Conservation (phyloP, 2,329 filamentous ascomycete species). For the Daldinia sp. region DNA sequence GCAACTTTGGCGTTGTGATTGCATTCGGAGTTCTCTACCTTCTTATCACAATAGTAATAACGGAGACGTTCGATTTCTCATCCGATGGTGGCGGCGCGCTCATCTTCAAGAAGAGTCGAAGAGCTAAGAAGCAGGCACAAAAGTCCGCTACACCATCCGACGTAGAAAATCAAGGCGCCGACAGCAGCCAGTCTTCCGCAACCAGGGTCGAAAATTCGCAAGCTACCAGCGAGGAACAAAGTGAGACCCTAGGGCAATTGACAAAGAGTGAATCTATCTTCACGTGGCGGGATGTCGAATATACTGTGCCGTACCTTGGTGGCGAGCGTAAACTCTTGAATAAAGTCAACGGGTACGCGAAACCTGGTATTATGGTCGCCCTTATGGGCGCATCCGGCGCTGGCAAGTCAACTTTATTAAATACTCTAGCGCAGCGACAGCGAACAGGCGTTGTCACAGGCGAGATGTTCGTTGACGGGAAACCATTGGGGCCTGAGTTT, state of each 20-base stretch:
- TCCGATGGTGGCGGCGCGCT: slow-evolving; percentile 74
- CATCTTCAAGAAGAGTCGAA: slow-evolving; percentile 77
- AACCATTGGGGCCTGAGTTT: slow-evolving; percentile 70
- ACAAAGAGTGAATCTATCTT: slow-evolving; percentile 73
- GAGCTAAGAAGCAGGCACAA: slow-evolving; percentile 65
- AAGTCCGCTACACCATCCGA: slow-evolving; percentile 61
- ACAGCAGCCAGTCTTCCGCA: slow-evolving; percentile 46
- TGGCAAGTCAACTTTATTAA: slow-evolving; percentile 85
- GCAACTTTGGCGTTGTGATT: slow-evolving; percentile 83
- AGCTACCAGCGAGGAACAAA: slow-evolving; percentile 41
- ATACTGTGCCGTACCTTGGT: slow-evolving; percentile 76
- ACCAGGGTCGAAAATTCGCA: slow-evolving; percentile 36
- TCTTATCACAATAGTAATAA: slow-evolving; percentile 75
- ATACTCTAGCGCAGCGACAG: slow-evolving; percentile 79
- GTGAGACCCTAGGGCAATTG: slow-evolving; percentile 59
- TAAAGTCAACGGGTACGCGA: slow-evolving; percentile 80
- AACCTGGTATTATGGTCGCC: slow-evolving; percentile 83
- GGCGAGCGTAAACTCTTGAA: slow-evolving; percentile 73
- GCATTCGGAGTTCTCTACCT: slow-evolving; percentile 82
- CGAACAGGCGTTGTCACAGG: slow-evolving; percentile 73
- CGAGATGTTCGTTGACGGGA: slow-evolving; percentile 78
- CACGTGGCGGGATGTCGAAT: slow-evolving; percentile 78
- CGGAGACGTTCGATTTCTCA: slow-evolving; percentile 75
- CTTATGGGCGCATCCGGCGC: slow-evolving; percentile 85
- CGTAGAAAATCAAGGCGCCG: slow-evolving; percentile 64